Evolutionary conservation across 345 rosid genomes (phyloP), one percentile per base, ranked within the genome.

Genomic region (Salix suchowensis): DNA sequence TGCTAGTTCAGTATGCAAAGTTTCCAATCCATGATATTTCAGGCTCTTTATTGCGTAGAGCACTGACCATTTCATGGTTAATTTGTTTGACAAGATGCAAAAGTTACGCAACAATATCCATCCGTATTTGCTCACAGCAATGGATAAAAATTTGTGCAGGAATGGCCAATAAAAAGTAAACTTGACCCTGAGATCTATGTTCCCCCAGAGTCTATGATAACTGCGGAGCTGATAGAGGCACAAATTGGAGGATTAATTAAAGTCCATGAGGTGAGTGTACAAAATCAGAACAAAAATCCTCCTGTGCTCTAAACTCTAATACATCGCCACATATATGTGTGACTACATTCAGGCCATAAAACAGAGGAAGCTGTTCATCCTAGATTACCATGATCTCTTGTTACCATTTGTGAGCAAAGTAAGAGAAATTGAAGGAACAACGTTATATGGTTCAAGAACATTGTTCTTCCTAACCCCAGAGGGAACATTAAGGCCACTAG

Each of bases 341-440:
- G 21, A 18, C 23, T 18, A 66, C 0, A 39, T 16, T 66, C 70
- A 66, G 82, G 82, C 85, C 10, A 67, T 78, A 5, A 40, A 74
- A 34, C 67, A 34, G 28, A 78, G 75, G 60, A 75, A n/a, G 70
- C 16, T 82, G 69, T 78, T 74, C 82, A 82, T 82, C 71, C 2
- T 82, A 61, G 85, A 78, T 37, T 81, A 82, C 55, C 85, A 82
- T 60, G 85, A 82, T 12, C 9, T 37, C 0, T 24, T 75, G 64
- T 65, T 82, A 76, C 79, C 79, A 18, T 82, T 78, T 36, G 34
- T 78, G 14, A 75, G 77, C 54, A 65, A 37, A 42, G 78, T 82
- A 74, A 78, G 78, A 76, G 52, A 9, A 0, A 78, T 78, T 6
- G 28, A 75, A 24, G 54, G 54, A 48, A 65, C 76, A 32, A 74